A percentile compares a stretch with the other conserved stretches of the same genome.
Evolutionary conservation across 352 stramenopile species (phyloP).

Genomic region (Aphanomyces invadans): DNA sequence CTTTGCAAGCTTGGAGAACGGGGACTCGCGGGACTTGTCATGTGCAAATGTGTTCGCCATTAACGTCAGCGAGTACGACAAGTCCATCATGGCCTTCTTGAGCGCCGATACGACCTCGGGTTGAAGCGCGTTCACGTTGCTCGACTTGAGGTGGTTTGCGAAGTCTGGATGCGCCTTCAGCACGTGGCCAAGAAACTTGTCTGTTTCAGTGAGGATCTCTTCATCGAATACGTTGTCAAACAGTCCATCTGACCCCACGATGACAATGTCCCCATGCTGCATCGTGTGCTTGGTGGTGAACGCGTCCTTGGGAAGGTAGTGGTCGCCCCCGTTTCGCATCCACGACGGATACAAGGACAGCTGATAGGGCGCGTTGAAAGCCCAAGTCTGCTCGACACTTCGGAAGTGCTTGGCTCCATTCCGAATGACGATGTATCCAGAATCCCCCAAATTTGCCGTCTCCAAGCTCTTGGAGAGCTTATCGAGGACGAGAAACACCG

Average conservation of each 20-base stretch:
- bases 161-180: background rate
- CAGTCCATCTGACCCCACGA: conserved; percentile 23
- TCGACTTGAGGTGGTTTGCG: background rate
- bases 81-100: conserved; percentile 13
- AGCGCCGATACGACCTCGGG: background rate
- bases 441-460: conserved; percentile 18
- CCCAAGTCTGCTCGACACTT: conserved; percentile 16
- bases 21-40: conserved; percentile 1
- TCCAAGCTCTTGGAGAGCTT: background rate
- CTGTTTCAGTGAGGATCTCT: conserved; percentile 15
- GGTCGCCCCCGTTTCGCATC: conserved; percentile 4
- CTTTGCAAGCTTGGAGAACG: conserved; percentile 15
- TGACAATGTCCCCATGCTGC: conserved; percentile 22
- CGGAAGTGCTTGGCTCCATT: background rate
- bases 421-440: conserved; percentile 19
- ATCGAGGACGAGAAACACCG: conserved; percentile 15
- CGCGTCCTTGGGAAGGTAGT: conserved; percentile 3
- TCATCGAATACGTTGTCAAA: conserved; percentile 26
- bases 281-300: conserved; percentile 6
- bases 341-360: conserved; percentile 14
- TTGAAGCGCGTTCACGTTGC: background rate
- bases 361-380: conserved; percentile 18
- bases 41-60: conserved; percentile 20
- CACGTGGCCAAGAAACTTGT: background rate
- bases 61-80: conserved; percentile 13